phyloP scores from a whole-genome alignment of 805 yeast species.

The Ogataea philodendri region DNA sequence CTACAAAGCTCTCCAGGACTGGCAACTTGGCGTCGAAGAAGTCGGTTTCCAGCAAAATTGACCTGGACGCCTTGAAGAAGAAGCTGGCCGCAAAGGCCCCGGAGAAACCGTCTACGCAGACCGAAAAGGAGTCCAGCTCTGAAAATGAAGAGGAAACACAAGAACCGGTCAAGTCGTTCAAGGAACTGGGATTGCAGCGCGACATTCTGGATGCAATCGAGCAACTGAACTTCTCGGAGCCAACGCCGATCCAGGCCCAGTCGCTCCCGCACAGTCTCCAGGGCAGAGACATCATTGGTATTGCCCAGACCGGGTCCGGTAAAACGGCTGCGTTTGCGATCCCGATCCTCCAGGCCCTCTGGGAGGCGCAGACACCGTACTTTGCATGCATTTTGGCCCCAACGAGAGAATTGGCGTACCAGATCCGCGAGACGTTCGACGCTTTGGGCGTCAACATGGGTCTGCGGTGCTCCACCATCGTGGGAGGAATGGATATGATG shows the following conservation, averaged over 20 bases:
- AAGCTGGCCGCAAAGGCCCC: conserved; percentile 21
- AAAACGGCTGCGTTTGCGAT: conserved; percentile 98
- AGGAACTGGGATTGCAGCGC: conserved; percentile 64
- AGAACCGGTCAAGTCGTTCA: conserved; percentile 36
- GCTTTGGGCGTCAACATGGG: conserved; percentile 93
- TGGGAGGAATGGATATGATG: conserved; percentile 99
- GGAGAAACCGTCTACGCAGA: conserved; percentile 19
- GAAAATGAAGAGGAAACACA: conserved; percentile 14
- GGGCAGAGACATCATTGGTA: conserved; percentile 91
- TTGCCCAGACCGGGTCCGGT: conserved; percentile 98
- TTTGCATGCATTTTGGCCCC: conserved; percentile 88
- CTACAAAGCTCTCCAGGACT: conserved; percentile 11
- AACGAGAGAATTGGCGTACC: conserved; percentile 81
- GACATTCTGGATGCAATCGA: conserved; percentile 80
- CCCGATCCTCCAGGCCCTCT: conserved; percentile 86
- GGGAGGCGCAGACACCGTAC: conserved; percentile 85
- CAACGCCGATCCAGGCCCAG: conserved; percentile 92
- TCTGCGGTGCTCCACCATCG: conserved; percentile 80
- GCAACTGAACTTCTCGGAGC: conserved; percentile 68
- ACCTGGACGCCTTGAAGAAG: conserved; percentile 30
- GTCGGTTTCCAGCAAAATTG: conserved; percentile 22
- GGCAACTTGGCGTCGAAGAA: conserved; percentile 5
- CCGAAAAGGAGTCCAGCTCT: conserved; percentile 8
- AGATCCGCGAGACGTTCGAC: conserved; percentile 91
- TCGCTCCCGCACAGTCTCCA: conserved; percentile 87